Base-by-base conservation (phyloP, 768 basidiomycete species). In the Kockovaella imperatae region DNA sequence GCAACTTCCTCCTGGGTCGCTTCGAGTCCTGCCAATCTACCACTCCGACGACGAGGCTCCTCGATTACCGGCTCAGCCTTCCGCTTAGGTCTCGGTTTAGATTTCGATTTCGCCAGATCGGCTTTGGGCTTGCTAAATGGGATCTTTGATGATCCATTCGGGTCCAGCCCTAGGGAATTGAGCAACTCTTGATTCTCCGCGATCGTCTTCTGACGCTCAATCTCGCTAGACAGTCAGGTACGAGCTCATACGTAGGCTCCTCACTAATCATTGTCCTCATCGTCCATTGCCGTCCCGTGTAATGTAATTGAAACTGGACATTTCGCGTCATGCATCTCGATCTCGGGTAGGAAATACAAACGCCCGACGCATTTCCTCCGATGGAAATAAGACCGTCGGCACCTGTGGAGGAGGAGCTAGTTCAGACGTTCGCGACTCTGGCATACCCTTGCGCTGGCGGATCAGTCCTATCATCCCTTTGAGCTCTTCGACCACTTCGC, bases 201-300 rank as follows among this genome's bases (percentile, higher is more conserved):
- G 25, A 71, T 71, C 26, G 52, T 67, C 42, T 62, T 59, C 35
- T 62, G 68, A 15, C 69, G 60, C 53, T 71, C 69, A 29, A 58
- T 47, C 50, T 71, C 69, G 54, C 67, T 68, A 26, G 1, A 21
- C 20, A 15, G 41, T 35, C 29, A 42, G 35, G 28, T 14, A 6
- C 23, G 15, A 28, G 8, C 17, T 35, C 5, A 4, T 14, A 26
- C 23, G 34, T 23, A 31, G 26, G 5, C 26, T 34, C 31, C 64
- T 39, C 42, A 68, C 67, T 68, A 68, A 40, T 66, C 61, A 46
- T 59, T 68, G 42, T 62, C 60, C 31, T 67, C 64, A 49, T 65
- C 63, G 53, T 61, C 59, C 59, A 60, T 64, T 23, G 5, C n/a
- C n/a, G n/a, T n/a, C n/a, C n/a, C n/a, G n/a, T n/a, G n/a, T n/a